Evolutionary conservation across 345 rosid species (phyloP), one percentile per base, ranked within the genome.

Genomic region (Brassica nigra): DNA sequence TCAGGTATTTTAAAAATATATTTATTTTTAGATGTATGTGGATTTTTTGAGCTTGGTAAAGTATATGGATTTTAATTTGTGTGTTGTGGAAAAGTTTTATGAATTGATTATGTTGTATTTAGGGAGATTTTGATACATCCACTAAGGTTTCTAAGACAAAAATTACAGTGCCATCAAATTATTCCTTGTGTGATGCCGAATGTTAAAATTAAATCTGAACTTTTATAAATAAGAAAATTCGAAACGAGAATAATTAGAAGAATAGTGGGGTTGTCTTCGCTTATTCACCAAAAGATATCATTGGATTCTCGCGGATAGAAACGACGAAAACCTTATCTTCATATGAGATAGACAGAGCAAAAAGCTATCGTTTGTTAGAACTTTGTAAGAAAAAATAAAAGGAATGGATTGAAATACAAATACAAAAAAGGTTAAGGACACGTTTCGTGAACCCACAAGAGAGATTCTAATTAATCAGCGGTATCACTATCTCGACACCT

Each of bases 401-500:
- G 42, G 58, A 68, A 12, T 68, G 75, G 28, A 39, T 8, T 11
- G 34, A 30, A 47, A 47, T 31, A 30, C 6, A 59, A 49, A 33
- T 49, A 63, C 66, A 78, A 62, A 49, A 68, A 55, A 18, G 27
- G 59, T 69, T 83, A 85, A 49, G 57, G 57, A 49, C 57, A 49
- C 57, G 57, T 49, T 14, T 83, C 86, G 27, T 39, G 15, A 29
- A 14, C 57, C 63, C 59, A 68, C 42, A 0, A 77, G 2, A n/a
- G 73, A 76, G 82, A 76, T 79, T 82, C 82, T 74, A 49, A 47
- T 67, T 63, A 74, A 74, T 66, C 71, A 71, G 67, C 62, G 62
- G 72, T 71, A 71, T 71, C 28, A 72, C 68, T 58, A 62, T 65
- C 52, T 27, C 57, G 57, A 49, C 57, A 18, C 57, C 57, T 49